These are phyloP conservation scores for Lomentospora prolificans DNA, from an alignment of 2,329 filamentous ascomycete species.

Conservation along the genomic window DNA sequence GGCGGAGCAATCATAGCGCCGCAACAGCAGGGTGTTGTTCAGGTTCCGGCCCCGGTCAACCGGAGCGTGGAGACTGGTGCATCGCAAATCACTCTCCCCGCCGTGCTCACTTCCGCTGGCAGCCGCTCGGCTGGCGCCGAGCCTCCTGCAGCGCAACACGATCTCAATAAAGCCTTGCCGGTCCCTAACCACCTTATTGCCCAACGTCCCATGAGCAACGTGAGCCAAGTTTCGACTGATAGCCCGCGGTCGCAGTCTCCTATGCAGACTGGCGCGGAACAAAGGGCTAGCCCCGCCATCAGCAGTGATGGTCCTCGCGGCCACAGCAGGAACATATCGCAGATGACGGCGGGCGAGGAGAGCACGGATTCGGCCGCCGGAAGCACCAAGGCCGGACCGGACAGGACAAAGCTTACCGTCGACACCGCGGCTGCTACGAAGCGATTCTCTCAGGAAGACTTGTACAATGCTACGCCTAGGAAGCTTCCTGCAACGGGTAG, in stretches of 20 bases:
- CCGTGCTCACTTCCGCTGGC: not conserved
- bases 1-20: not conserved
- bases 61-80: not conserved
- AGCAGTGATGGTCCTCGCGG: not conserved
- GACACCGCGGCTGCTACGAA: conserved; percentile 7
- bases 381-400: not conserved
- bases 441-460: conserved; percentile 18
- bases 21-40: not conserved
- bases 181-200: not conserved
- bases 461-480: conserved; percentile 25
- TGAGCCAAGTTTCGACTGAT: not conserved
- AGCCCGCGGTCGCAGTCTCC: not conserved
- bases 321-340: conserved; percentile 3
- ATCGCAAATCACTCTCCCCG: not conserved
- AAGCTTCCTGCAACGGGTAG: not conserved
- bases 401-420: conserved; percentile 2
- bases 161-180: not conserved
- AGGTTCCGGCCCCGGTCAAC: not conserved
- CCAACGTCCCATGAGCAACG: not conserved
- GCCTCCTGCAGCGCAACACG: not conserved
- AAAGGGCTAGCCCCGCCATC: too few relatives aligned
- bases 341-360: conserved; percentile 9
- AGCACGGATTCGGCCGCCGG: conserved; percentile 12
- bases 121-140: not conserved
- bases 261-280: not conserved